Conservation (phyloP, 768 basidiomycete species). For the Pulveroboletus ravenelii region DNA sequence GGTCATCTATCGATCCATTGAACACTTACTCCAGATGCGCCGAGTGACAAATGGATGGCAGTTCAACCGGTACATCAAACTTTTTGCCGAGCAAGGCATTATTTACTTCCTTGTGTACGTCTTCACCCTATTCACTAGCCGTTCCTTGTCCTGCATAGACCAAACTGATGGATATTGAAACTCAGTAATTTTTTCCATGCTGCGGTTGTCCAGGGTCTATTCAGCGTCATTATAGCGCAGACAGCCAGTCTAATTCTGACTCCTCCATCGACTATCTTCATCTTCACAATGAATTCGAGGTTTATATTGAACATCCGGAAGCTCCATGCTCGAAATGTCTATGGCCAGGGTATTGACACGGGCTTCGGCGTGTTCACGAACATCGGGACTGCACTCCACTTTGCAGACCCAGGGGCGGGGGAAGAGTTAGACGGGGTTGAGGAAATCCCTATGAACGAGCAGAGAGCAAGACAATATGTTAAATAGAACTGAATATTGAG, state of each 20-base stretch:
- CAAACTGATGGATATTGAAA: not conserved
- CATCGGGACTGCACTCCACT: not conserved
- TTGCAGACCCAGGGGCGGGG: not conserved
- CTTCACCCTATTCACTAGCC: not conserved
- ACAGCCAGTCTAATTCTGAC: not conserved
- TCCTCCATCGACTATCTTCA: not conserved
- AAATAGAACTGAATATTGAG: too few species aligned
- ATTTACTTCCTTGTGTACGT: conserved; percentile 6
- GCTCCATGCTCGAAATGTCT: not conserved
- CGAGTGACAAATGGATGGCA: conserved; percentile 1
- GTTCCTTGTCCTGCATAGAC: not conserved
- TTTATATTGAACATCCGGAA: conserved; percentile 9
- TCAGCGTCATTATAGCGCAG: not conserved
- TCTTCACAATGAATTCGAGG: conserved; percentile 1
- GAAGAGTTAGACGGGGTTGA: not conserved
- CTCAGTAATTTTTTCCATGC: not conserved
- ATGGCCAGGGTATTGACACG: not conserved
- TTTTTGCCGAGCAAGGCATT: conserved; percentile 6
- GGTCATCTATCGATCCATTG: not conserved
- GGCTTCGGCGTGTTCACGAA: conserved; percentile 4
- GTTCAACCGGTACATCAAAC: conserved; percentile 5
- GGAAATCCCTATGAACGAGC: not conserved
- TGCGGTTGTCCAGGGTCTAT: not conserved
- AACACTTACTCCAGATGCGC: not conserved
- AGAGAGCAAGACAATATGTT: too few species aligned